phyloP scores from a whole-genome alignment of 2,329 filamentous ascomycete species.

The Pezicula neosporulosa region DNA sequence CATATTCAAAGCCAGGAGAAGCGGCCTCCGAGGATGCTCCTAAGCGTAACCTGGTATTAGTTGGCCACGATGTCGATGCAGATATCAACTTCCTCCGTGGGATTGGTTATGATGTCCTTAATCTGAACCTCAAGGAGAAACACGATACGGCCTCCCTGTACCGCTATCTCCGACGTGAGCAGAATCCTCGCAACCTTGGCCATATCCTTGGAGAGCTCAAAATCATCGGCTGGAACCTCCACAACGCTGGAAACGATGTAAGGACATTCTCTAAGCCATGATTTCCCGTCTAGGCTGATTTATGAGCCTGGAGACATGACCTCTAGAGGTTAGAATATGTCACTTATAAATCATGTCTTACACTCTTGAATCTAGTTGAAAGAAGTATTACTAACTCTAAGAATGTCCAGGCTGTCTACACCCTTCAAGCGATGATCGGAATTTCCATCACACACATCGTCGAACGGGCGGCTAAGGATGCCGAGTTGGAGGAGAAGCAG shows the following conservation, averaged over 20 bases:
- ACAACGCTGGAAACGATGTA: slow-evolving; percentile 84
- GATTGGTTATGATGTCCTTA: slow-evolving; percentile 59
- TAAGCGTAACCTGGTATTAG: slow-evolving; percentile 63
- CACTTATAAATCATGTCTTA: no score
- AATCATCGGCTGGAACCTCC: slow-evolving; percentile 62
- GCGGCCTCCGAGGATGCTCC: slow-evolving; percentile 1
- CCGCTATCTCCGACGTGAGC: slow-evolving; percentile 54
- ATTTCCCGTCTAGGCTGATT: no score
- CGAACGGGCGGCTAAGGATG: slow-evolving; percentile 9
- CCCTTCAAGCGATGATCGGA: slow-evolving; percentile 68
- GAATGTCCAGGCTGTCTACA: slow-evolving; percentile 59
- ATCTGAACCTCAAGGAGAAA: slow-evolving; percentile 56
- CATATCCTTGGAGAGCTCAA: slow-evolving; percentile 61
- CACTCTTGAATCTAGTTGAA: no score
- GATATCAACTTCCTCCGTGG: slow-evolving; percentile 67
- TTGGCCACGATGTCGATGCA: slow-evolving; percentile 68
- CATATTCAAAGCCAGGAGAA: slow-evolving; percentile 38
- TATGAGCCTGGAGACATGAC: no score
- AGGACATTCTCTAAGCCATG: no score
- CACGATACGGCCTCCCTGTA: slow-evolving; percentile 74
- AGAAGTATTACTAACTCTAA: no score
- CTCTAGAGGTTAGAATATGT: no score
- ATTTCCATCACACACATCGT: slow-evolving; percentile 42
- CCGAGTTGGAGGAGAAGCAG: slow-evolving; percentile 6
- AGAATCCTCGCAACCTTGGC: slow-evolving; percentile 52